A percentile compares a stretch with the other conserved stretches of the same genome.
phyloP scores from a whole-genome alignment of 495 filamentous ascomycete genomes.

The Penicillium silybi region DNA sequence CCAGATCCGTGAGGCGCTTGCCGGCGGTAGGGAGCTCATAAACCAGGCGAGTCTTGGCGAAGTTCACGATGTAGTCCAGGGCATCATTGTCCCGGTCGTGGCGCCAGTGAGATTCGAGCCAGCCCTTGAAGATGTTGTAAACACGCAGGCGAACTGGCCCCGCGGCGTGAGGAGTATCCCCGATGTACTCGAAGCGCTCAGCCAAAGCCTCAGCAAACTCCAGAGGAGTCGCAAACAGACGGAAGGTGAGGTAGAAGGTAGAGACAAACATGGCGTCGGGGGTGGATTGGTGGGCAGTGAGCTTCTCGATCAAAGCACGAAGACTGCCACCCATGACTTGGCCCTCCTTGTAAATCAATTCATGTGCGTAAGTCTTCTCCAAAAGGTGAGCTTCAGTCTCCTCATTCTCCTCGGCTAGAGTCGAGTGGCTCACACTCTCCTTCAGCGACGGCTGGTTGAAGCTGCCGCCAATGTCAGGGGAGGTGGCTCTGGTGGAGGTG shows the following conservation, averaged over 20 bases:
- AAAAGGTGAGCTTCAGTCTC: constrained; percentile 77
- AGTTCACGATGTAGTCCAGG: constrained; percentile 68
- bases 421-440: constrained; percentile 54
- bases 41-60: constrained; percentile 70
- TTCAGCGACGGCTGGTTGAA: constrained; percentile 48
- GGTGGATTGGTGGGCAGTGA: constrained; percentile 90
- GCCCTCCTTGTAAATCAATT: constrained; percentile 91
- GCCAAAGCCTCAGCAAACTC: constrained; percentile 78
- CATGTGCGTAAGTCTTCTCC: constrained; percentile 83
- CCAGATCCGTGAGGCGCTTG: constrained; percentile 71
- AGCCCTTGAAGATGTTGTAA: constrained; percentile 95
- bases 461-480: constrained; percentile 60
- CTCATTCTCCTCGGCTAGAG: constrained; percentile 67
- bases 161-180: constrained; percentile 66
- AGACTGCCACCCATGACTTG: constrained; percentile 92
- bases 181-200: constrained; percentile 89
- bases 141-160: constrained; percentile 82
- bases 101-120: constrained; percentile 96
- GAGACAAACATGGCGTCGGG: constrained; percentile 91
- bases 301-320: constrained; percentile 83
- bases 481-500: constrained; percentile 85
- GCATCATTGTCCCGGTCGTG: constrained; percentile 72
- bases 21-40: constrained; percentile 69
- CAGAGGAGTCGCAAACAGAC: constrained; percentile 81
- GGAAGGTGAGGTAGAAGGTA: constrained; percentile 96